Base-by-base conservation (phyloP, 768 basidiomycete genomes). In the Psilocybe cubensis region DNA sequence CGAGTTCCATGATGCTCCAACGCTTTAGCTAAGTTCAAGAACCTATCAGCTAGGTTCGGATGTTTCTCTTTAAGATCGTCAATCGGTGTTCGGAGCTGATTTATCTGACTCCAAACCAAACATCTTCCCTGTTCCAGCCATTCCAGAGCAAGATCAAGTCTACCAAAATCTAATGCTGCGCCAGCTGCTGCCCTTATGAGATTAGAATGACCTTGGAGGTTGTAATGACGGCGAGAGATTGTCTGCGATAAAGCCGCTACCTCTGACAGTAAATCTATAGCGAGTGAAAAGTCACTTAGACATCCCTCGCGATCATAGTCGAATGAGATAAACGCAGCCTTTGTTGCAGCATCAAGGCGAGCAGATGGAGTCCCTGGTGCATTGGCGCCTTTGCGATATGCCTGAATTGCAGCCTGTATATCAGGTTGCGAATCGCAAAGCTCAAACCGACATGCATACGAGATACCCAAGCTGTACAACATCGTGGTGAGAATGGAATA, bases 51-150 rank as follows among this genome's bases (percentile, higher is more conserved):
- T 6, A 67, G 45, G 2, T 23, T 5, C 11, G 54, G 53, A 42
- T 59, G 6, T 5, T 40, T 40, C 9, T 28, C 17, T 14, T 52
- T 31, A n/a, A 71, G 62, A 42, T 60, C 57, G 44, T 72, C 69
- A 4, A 69, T 42, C 5, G 71, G 63, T 14, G 66, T 63, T 2
- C 66, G 64, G 10, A 70, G 66, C 24, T 66, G 59, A 18, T 62
- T 49, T 4, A 69, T 29, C 43, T 71, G 66, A 24, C 56, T 62
- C 70, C 71, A 71, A 6, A 68, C 63, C 14, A 68, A 54, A 10
- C 63, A 64, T 3, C 67, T 65, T 2, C 69, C 66, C 38, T 70
- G 65, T 44, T 72, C 71, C 40, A 70, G 45, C 63, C 70, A 67
- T 56, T 70, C 66, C 6, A 71, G 28, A 7, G 68, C 69, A 24